These are phyloP conservation scores for Gloeopeniophorella convolvens DNA, from an alignment of 768 basidiomycete species.

Conservation along the genomic window DNA sequence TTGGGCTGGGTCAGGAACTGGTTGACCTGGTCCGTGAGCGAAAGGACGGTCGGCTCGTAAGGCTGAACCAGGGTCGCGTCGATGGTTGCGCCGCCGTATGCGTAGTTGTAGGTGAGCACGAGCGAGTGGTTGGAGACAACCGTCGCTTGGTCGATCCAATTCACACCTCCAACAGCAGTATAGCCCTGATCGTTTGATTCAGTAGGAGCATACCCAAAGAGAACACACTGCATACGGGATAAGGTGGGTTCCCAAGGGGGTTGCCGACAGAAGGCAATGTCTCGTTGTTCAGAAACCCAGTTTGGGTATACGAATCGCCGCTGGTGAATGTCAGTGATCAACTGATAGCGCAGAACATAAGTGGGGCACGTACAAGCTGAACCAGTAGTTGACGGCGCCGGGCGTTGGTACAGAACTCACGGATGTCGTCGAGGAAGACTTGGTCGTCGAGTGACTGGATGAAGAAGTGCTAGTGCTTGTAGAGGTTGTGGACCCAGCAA, in stretches of 20 bases:
- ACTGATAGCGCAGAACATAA: not conserved
- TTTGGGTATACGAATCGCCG: constrained; percentile 56
- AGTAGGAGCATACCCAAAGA: not conserved
- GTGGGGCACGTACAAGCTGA: constrained; percentile 42
- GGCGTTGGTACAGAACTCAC: too few species aligned
- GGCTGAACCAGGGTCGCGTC: constrained; percentile 51
- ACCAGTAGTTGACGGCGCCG: constrained; percentile 42
- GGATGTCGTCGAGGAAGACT: too few species aligned
- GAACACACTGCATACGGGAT: constrained; percentile 39
- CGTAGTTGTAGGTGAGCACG: constrained; percentile 57
- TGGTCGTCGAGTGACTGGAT: constrained; percentile 20
- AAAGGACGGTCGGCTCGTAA: constrained; percentile 44
- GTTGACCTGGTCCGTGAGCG: constrained; percentile 55
- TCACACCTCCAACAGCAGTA: constrained; percentile 48
- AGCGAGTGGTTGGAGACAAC: constrained; percentile 46
- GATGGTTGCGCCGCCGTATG: constrained; percentile 63
- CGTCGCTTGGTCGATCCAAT: constrained; percentile 55
- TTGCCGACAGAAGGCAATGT: constrained; percentile 40
- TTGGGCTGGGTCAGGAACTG: constrained; percentile 45
- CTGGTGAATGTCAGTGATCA: constrained; percentile 24
- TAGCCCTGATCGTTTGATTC: constrained; percentile 28
- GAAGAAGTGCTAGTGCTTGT: too few species aligned
- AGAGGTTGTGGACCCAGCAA: constrained; percentile 28
- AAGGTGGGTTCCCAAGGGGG: constrained; percentile 48
- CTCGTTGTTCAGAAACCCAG: constrained; percentile 39